These are phyloP conservation scores for Dryas alaskensis DNA, from an alignment of 306 rosid genomes.

Conservation along the genomic window DNA sequence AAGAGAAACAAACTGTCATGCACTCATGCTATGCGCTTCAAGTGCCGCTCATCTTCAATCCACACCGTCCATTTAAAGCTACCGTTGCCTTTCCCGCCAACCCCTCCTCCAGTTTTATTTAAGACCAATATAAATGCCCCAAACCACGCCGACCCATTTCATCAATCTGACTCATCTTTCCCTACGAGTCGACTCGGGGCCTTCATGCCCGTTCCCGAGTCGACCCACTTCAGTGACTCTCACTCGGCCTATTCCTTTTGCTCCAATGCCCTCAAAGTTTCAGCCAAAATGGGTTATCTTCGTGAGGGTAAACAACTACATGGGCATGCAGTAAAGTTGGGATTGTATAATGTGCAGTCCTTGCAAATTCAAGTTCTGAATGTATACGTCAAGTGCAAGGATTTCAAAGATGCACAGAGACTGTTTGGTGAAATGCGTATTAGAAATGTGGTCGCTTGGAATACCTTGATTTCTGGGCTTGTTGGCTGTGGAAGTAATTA, in stretches of 20 bases:
- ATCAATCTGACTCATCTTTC: conserved; percentile 6
- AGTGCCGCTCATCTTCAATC: conserved; percentile 26
- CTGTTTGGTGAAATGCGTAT: conserved; percentile 65
- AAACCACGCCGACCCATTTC: conserved; percentile 23
- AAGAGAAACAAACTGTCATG: not conserved
- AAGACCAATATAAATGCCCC: conserved; percentile 22
- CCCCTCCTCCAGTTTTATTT: conserved; percentile 11
- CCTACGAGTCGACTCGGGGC: conserved; percentile 30
- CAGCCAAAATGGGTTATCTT: conserved; percentile 47
- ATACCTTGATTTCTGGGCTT: conserved; percentile 51
- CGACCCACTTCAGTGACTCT: conserved; percentile 38
- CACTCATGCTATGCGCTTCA: conserved; percentile 25
- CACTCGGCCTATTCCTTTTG: conserved; percentile 30
- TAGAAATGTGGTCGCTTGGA: conserved; percentile 75
- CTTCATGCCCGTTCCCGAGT: conserved; percentile 26
- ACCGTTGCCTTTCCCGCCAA: conserved; percentile 35
- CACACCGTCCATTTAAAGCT: conserved; percentile 36
- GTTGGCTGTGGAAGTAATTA: conserved; percentile 25
- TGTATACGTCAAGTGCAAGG: conserved; percentile 45
- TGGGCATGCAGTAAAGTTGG: conserved; percentile 52
- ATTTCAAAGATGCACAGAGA: conserved; percentile 38
- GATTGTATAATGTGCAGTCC: conserved; percentile 44
- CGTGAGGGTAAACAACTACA: conserved; percentile 61
- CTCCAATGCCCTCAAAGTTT: conserved; percentile 54
- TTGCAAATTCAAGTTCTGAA: conserved; percentile 52